Percentiles rank a stretch among this genome's conserved stretches.
Evolutionary conservation across 2,329 filamentous ascomycete genomes (phyloP).

Genomic region (Sarocladiaceae sp.): DNA sequence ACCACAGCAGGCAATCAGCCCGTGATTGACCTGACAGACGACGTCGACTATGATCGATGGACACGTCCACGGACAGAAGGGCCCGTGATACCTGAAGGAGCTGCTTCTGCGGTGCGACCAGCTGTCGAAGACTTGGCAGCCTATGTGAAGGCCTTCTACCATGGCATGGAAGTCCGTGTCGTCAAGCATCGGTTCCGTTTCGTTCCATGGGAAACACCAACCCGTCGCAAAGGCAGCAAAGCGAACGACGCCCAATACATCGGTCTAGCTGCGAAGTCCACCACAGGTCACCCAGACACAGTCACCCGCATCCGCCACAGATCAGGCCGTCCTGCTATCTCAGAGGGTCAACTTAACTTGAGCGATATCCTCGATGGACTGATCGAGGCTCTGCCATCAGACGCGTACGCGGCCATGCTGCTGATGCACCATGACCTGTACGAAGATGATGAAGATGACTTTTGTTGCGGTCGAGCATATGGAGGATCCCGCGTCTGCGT

Average conservation of each 20-base stretch:
- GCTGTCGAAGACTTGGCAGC: conserved; percentile 22
- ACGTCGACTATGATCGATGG: too few species aligned
- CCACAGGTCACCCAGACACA: conserved; percentile 18
- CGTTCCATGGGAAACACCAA: conserved; percentile 36
- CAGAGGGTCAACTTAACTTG: conserved; percentile 47
- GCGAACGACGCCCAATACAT: conserved; percentile 26
- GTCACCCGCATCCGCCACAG: conserved; percentile 46
- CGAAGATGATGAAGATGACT: conserved; percentile 59
- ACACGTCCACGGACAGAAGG: too few species aligned
- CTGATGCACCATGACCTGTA: conserved; percentile 58
- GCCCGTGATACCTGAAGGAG: neutral
- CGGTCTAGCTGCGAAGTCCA: conserved; percentile 31
- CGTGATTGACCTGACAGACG: too few species aligned
- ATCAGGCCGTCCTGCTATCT: conserved; percentile 39
- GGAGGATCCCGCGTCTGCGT: conserved; percentile 56
- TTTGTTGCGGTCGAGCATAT: conserved; percentile 61
- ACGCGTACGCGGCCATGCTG: conserved; percentile 54
- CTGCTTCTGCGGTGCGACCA: conserved; percentile 13
- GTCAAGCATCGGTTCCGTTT: conserved; percentile 37
- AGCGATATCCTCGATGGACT: conserved; percentile 54
- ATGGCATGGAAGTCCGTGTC: conserved; percentile 43
- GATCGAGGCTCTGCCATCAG: conserved; percentile 43
- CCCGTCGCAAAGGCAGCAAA: conserved; percentile 7
- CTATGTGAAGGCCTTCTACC: conserved; percentile 43
- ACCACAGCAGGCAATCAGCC: too few species aligned